Base-by-base conservation (phyloP, 805 yeast species). In the Candida sakaeoensis region DNA sequence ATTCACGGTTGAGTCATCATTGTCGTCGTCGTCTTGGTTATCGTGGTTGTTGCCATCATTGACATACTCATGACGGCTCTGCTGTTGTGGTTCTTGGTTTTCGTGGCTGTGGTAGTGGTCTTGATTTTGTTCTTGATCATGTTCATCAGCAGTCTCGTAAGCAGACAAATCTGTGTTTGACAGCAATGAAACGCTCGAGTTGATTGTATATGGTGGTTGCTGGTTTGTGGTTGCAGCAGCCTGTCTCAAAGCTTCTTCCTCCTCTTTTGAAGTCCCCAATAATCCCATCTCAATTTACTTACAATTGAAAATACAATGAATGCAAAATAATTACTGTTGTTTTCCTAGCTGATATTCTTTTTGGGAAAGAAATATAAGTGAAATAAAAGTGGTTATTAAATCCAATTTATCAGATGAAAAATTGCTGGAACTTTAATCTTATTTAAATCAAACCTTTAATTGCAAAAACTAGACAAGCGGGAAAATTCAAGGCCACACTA, bases 111-210 rank as follows among this genome's bases (percentile, higher is more conserved):
- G 8, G n/a, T 19, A 8, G 5, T 17, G 15, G n/a, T 5, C 35
- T n/a, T 19, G 26, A 12, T 32, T 26, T 5, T 16, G 35, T 12
- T 38, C 31, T n/a, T 21, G 10, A 12, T 33, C 30, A 22, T 24
- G 42, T 23, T 58, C 63, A 15, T 58, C 58, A 5, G 69, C 70
- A 4, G 70, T 63, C 22, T 58, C 61, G 49, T 62, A 64, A 2
- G 61, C 65, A 1, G 65, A 57, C 12, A 58, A 45, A 1, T 52
- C 54, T 5, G 63, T 55, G 32, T 44, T 36, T 2, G 67, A 52
- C 19, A 37, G 25, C 10, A 40, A 28, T 2, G 46, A 39, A 42
- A 44, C 37, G 24, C 42, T 12, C 42, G 44, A 25, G 8, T 15
- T 8, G 4, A 15, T 3, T 22, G 2, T 5, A 19, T 6, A 5